These are phyloP conservation scores for Jatropha podagrica DNA, from an alignment of 441 rosid genomes.

Conservation along the genomic window DNA sequence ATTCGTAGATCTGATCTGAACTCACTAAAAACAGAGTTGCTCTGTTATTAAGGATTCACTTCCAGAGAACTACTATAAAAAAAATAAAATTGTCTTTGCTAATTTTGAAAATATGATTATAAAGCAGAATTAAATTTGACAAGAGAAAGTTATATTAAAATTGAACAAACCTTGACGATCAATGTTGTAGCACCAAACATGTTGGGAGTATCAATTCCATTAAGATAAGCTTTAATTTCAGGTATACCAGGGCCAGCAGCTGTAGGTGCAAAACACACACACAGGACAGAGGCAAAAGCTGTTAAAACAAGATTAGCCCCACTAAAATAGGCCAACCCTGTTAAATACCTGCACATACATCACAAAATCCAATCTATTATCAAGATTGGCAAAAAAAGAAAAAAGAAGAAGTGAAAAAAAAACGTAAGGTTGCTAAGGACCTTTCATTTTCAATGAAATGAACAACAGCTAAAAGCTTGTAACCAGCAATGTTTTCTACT, in stretches of 20 bases:
- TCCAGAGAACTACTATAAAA: background rate
- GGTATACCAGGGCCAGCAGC: conserved; percentile 99
- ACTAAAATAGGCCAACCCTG: conserved; percentile 56
- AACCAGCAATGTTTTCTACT: conserved; percentile 89
- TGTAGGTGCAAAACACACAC: conserved; percentile 86
- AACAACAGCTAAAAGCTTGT: conserved; percentile 78
- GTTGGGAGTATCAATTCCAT: conserved; percentile 91
- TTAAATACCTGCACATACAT: conserved; percentile 51
- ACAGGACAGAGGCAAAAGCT: conserved; percentile 62
- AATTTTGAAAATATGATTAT: background rate
- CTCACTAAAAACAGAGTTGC: background rate
- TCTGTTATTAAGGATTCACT: background rate
- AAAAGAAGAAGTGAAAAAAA: background rate
- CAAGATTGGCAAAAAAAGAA: background rate
- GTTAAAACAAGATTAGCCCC: conserved; percentile 68
- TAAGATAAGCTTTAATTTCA: conserved; percentile 95
- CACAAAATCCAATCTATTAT: background rate
- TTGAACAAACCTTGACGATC: conserved; percentile 69
- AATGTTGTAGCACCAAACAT: conserved; percentile 79
- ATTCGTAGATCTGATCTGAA: conserved; percentile 13
- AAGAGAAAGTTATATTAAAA: background rate
- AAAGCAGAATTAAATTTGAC: background rate
- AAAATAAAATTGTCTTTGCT: background rate
- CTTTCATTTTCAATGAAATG: conserved; percentile 53
- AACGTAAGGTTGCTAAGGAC: conserved; percentile 27